Base-by-base conservation (phyloP, 73 alveolate genomes). In the Blepharisma japonicum region DNA sequence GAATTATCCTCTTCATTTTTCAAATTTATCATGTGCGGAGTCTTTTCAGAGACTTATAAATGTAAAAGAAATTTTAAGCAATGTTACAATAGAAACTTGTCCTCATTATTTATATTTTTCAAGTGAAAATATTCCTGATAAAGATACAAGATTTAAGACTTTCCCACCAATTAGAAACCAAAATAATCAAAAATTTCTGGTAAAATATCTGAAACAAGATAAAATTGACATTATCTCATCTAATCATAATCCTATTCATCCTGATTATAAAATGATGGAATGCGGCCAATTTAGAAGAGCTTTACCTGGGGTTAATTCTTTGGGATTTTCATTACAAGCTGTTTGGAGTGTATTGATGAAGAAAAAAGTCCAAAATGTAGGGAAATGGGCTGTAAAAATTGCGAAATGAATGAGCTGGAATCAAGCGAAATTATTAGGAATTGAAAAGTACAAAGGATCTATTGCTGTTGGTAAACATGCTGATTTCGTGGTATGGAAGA, bases 91-190 rank as follows among this genome's bases (percentile, higher is more conserved):
- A 39, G 74, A 61, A 61, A 61, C 74, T 20, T 14, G 74, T 61
- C 74, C 74, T n/a, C 14, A 61, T 61, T 61, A 61, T 61, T 61
- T 61, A 25, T 25, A 20, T 25, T 61, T 61, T 25, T 20, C 39
- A n/a, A 18, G 47, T 9, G 50, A 61, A 18, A 18, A 11, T 18
- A 25, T 61, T 2, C n/a, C n/a, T 14, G 18, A 14, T 14, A 61
- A n/a, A 20, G 74, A 61, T 25, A 61, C 74, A 61, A 61, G 74
- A 61, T 61, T 61, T 25, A 61, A 61, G 5, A 14, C 49, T 5
- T 25, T 18, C 5, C 74, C 74, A 9, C 74, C 74, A 2, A 20
- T 61, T 9, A n/a, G 74, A 61, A 25, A 25, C 23, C 18, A n/a
- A 20, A 14, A n/a, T 18, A 61, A 61, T 25, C 23, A 14, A n/a